A percentile compares a stretch with the other conserved stretches of the same genome.
Evolutionary conservation across 371 early-diverging fungal species (phyloP).

Genomic region (Mortierella sp.): DNA sequence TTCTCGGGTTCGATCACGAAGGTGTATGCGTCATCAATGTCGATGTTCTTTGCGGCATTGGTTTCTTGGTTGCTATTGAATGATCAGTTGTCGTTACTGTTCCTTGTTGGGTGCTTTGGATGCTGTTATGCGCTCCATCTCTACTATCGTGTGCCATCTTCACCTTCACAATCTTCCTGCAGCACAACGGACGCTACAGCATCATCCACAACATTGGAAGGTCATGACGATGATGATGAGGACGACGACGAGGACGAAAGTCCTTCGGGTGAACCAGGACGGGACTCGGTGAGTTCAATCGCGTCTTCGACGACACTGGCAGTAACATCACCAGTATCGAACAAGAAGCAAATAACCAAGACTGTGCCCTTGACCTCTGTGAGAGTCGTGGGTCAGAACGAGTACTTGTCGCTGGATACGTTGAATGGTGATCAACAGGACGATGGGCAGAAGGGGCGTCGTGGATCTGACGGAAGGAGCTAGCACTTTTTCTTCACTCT

Average conservation of each 20-base stretch:
- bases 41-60: slow-evolving; percentile 56
- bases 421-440: slow-evolving; percentile 13
- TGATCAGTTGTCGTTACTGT: slow-evolving; percentile 39
- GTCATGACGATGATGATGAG: background rate
- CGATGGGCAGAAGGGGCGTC: background rate
- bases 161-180: too few species aligned
- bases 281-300: slow-evolving; percentile 10
- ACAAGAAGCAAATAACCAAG: background rate
- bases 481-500: background rate
- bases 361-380: slow-evolving; percentile 12
- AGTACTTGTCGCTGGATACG: slow-evolving; percentile 32
- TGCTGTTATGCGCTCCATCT: slow-evolving; percentile 50
- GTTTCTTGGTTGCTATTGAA: slow-evolving; percentile 49
- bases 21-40: slow-evolving; percentile 54
- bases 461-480: background rate
- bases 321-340: slow-evolving; percentile 7
- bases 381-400: slow-evolving; percentile 28
- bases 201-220: background rate
- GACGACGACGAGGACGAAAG: background rate
- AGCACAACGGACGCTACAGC: background rate
- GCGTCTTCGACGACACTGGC: slow-evolving; percentile 20
- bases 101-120: slow-evolving; percentile 52
- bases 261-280: background rate
- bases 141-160: slow-evolving; percentile 28
- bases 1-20: slow-evolving; percentile 57